Base-by-base conservation (phyloP, 306 rosid species). In the cucumber (Cucumis sativus) region DNA sequence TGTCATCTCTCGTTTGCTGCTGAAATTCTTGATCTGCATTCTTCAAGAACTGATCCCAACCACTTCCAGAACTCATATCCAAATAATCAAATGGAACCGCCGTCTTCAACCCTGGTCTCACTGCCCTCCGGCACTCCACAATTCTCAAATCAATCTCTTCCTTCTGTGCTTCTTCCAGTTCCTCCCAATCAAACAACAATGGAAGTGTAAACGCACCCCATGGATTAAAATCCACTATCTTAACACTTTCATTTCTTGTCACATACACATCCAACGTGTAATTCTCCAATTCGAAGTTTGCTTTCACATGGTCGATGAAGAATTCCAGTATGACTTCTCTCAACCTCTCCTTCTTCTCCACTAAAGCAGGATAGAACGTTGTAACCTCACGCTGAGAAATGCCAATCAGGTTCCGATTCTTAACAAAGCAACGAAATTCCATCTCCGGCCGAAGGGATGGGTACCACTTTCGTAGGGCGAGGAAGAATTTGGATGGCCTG, bases 401-500 rank as follows among this genome's bases (percentile, higher is more conserved):
- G 25, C 90, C 97, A 10, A 85, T 84, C 37, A 91, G 75, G 14
- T 83, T 85, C 23, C 79, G 82, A 41, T 64, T 80, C 79, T 41
- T 40, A 5, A 93, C 89, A 75, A 91, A 88, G 83, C 96, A 90
- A 4, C 91, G 92, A 62, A 93, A 91, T 56, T 93, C 96, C 98
- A 91, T 89, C 67, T 89, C 91, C 2, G 88, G 96, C 77, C 60
- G 80, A 52, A 93, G 83, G 9, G 85, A 86, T 56, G 88, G 76
- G 75, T 91, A 90, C 97, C 98, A 91, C 79, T 91, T 88, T 0
- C 91, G 90, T 10, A 89, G 97, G 5, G 96, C 96, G 14, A 88
- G 91, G 80, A 84, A 85, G 81, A 93, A 89, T 70, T 70, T 84
- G 8, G 15, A 76, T 18, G 96, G 97, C 77, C 89, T 82, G 4